Base-by-base conservation (phyloP, 2,329 filamentous ascomycete genomes). In the Trichoderma atroviride region DNA sequence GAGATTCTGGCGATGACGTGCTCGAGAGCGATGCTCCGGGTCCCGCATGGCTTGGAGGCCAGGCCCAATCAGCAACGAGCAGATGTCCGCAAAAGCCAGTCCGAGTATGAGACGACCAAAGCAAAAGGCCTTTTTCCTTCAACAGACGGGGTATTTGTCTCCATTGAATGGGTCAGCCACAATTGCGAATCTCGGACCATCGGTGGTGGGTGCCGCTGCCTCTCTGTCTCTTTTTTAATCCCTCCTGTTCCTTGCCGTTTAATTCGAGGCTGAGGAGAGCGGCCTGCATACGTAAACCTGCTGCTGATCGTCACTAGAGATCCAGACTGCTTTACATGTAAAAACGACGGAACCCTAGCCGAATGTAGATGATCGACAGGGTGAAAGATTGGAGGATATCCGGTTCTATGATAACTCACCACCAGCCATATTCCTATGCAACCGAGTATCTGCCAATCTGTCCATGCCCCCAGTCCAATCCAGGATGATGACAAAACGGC, bases 11-110 rank as follows among this genome's bases (percentile, higher is more conserved):
- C 70, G 72, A 78, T 78, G 77, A 78, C 77, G 77, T 78, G 77
- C 77, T 78, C 76, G 72, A 74, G 74, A 73, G 74, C 75, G 74
- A 77, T 74, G 76, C 72, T 61, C 67, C 60, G 47, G 53, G 57
- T 66, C 52, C 70, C 67, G 64, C 70, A 59, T 61, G 67, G 75
- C 74, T 73, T 71, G 70, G 52, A 62, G 64, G 69, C 68, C 47
- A 40, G 74, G 69, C 43, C 76, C 76, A 77, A 77, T 77, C 73
- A 74, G 63, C 57, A 19, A 5, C 70, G 19, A 3, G 11, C 33
- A 50, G 50, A 53, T 37, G 50, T 43, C 50, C 35, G 27, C 50
- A 63, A 56, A 67, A 31, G 69, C 57, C 29, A 69, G 50, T 56
- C 47, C 37, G 29, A 50, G 16, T 29, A 33, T 35, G 27, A 47